Evolutionary conservation across 2,329 filamentous ascomycete genomes (phyloP).

Genomic region (Periglandula ipomoeae): DNA sequence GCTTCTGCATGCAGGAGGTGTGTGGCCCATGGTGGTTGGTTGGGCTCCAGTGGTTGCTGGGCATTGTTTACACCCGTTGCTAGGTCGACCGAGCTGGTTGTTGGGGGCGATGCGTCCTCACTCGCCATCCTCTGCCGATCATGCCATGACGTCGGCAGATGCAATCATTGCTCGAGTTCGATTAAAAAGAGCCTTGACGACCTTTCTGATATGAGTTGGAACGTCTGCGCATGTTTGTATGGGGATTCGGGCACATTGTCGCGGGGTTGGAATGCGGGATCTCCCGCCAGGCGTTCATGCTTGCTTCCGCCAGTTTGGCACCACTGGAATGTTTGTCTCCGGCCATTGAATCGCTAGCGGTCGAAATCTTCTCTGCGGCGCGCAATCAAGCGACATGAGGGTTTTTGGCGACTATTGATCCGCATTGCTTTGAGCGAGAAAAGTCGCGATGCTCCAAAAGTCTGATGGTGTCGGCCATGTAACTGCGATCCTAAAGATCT

Average conservation of each 20-base stretch:
- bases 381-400: no score
- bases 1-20: constrained; percentile 8
- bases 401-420: no score
- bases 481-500: no score
- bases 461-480: no score
- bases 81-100: constrained; percentile 16
- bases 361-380: no score
- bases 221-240: not conserved
- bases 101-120: not conserved
- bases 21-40: constrained; percentile 23
- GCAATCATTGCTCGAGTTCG: not conserved
- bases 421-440: no score
- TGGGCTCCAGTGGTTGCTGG: constrained; percentile 13
- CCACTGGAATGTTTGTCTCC: constrained; percentile 1
- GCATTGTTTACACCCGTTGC: constrained; percentile 28
- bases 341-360: not conserved
- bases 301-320: not conserved
- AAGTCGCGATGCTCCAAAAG: no score
- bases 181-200: not conserved
- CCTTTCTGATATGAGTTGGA: not conserved
- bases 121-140: not conserved
- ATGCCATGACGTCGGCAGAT: not conserved
- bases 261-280: constrained; percentile 7
- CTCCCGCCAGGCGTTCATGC: not conserved
- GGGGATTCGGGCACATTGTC: not conserved